Conservation (phyloP, 306 rosid species). For the Lathyrus sativus region DNA sequence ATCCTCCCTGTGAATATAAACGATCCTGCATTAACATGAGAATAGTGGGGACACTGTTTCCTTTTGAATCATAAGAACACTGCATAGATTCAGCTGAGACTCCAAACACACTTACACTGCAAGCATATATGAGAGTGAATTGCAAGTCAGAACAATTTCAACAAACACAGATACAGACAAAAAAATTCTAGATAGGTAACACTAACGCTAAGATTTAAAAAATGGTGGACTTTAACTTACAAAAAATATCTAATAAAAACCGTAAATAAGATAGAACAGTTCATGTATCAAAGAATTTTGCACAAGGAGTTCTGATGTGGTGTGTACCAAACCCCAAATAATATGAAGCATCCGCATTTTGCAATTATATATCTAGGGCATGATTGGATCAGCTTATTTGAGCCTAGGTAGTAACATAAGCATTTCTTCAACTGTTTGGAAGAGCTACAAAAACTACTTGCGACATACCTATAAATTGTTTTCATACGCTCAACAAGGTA, state of each 20-base stretch:
- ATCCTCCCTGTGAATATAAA: constrained; percentile 78
- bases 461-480: too few species aligned
- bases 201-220: not conserved
- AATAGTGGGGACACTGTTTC: constrained; percentile 88
- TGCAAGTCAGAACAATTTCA: constrained; percentile 36
- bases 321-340: not conserved
- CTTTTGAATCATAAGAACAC: constrained; percentile 77
- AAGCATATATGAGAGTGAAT: constrained; percentile 28
- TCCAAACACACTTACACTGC: constrained; percentile 87
- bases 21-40: constrained; percentile 95
- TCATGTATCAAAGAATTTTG: not conserved
- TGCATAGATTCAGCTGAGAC: constrained; percentile 99
- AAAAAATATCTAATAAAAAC: constrained; percentile 6
- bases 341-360: not conserved
- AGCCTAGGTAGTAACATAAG: too few species aligned
- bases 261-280: not conserved
- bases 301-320: not conserved
- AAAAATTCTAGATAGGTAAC: not conserved
- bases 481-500: too few species aligned
- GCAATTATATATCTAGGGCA: not conserved
- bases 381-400: too few species aligned
- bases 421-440: too few species aligned
- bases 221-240: not conserved
- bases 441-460: too few species aligned
- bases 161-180: constrained; percentile 18